A percentile compares a stretch with the other conserved stretches of the same genome.
phyloP scores from a whole-genome alignment of 139 green algal genomes.

The Tetratostichococcus sp. region DNA sequence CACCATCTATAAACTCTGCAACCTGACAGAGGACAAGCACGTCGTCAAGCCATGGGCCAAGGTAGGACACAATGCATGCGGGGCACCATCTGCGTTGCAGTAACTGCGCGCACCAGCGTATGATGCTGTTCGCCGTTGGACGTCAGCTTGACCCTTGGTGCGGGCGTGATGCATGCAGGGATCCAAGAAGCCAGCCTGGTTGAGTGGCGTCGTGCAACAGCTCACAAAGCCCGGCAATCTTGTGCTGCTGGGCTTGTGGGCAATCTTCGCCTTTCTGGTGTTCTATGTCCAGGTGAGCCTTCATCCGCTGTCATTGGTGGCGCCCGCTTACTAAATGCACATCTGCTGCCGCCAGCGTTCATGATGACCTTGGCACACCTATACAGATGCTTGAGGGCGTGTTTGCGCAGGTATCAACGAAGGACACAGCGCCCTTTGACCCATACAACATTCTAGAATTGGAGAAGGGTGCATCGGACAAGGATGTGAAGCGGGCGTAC shows the following conservation, averaged over 20 bases:
- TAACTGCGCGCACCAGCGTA: too few species aligned
- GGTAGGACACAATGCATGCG: not conserved
- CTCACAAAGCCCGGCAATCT: conserved; percentile 38
- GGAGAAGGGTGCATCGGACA: conserved; percentile 39
- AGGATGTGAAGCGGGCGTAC: conserved; percentile 83
- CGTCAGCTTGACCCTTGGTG: too few species aligned
- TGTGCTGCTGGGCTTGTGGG: conserved; percentile 52
- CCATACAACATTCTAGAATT: conserved; percentile 85
- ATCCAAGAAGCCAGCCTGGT: not conserved
- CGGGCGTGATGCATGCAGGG: conserved; percentile 1
- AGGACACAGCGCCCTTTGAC: conserved; percentile 72
- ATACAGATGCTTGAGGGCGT: too few species aligned
- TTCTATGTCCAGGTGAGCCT: conserved; percentile 34
- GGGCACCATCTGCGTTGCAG: not conserved
- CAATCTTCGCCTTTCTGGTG: conserved; percentile 42
- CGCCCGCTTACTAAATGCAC: too few species aligned
- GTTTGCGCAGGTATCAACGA: conserved; percentile 14
- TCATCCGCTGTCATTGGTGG: not conserved
- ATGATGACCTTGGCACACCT: too few species aligned
- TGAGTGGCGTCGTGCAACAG: not conserved
- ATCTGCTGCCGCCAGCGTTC: too few species aligned
- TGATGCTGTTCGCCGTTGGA: too few species aligned
- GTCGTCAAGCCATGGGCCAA: conserved; percentile 25
- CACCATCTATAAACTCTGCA: conserved; percentile 63
- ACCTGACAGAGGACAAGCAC: conserved; percentile 29